A percentile compares a stretch with the other conserved stretches of the same genome.
phyloP scores from a whole-genome alignment of 768 basidiomycete genomes.

The Collybiopsis confluens region DNA sequence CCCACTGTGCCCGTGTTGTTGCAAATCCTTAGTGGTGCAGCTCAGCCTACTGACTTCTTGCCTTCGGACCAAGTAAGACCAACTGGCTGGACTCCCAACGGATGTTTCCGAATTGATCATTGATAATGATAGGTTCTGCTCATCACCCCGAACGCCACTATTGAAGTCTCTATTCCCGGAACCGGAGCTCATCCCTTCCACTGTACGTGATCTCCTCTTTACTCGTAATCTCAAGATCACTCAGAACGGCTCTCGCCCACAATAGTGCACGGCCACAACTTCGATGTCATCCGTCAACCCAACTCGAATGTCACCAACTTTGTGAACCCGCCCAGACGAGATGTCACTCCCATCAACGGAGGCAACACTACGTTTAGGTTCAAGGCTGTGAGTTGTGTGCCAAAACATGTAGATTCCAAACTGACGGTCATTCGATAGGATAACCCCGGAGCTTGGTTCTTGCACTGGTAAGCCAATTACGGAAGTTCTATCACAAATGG shows the following conservation, averaged over 20 bases:
- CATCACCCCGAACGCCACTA: constrained; percentile 38
- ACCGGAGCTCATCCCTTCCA: constrained; percentile 33
- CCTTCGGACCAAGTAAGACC: constrained; percentile 22
- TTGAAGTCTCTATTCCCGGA: constrained; percentile 46
- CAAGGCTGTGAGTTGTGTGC: constrained; percentile 10
- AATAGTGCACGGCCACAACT: constrained; percentile 28
- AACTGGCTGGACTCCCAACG: background rate
- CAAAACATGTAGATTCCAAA: background rate
- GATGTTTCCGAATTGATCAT: background rate
- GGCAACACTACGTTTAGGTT: constrained; percentile 33
- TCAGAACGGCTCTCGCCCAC: background rate
- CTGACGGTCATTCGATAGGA: constrained; percentile 22
- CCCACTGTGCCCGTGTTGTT: constrained; percentile 27
- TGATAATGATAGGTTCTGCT: constrained; percentile 18
- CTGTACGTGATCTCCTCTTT: constrained; percentile 14
- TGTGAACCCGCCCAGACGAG: constrained; percentile 24
- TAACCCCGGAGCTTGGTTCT: constrained; percentile 60
- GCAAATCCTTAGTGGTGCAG: constrained; percentile 28
- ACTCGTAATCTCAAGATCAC: no score
- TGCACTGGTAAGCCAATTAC: constrained; percentile 31
- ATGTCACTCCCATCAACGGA: constrained; percentile 26
- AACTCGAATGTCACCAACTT: constrained; percentile 22
- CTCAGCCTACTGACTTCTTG: constrained; percentile 29
- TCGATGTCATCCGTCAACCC: constrained; percentile 23
- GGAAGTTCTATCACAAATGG: background rate